Base-by-base conservation (phyloP, 306 rosid species). In the Vigna unguiculata region DNA sequence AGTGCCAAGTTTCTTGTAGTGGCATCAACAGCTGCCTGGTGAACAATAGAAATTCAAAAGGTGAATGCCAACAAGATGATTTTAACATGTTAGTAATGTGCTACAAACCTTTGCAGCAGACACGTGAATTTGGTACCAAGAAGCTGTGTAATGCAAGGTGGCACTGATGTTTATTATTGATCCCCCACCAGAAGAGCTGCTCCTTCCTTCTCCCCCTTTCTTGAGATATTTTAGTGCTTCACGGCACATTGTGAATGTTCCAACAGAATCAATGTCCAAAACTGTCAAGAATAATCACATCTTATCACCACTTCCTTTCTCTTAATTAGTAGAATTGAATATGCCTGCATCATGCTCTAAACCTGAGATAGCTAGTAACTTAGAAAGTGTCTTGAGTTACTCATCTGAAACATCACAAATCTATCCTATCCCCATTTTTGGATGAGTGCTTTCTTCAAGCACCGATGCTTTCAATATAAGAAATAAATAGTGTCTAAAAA, bases 11-110 rank as follows among this genome's bases (percentile, higher is more conserved):
- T 95, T 85, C 98, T 89, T 20, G 90, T 95, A 24, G 90, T 87
- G 71, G 98, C 95, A 79, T 95, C 98, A 55, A 95, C 88, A 40
- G 98, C 98, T 45, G 98, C 98, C 98, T 94, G 84, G 82, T 36
- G 21, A 61, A 83, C 61, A 74, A 21, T 38, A 78, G 25, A 61
- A 49, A 16, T 53, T 40, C 22, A 28, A 41, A 34, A 71, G 47
- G 12, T 55, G 25, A 63, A 54, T 51, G 71, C 36, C 69, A 69
- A 60, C 60, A 60, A 66, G 72, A 32, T 25, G 53, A 45, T 40
- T 52, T 54, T 43, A 62, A 41, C 28, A 71, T 72, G 73, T 22
- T 48, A 55, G 64, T 55, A 40, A 34, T 61, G 53, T 69, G 78
- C 7, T 67, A 77, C 83, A 36, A 67, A 91, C 98, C 98, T 95